These are phyloP conservation scores for Alisma plantagoaquatica DNA, from an alignment of 106 monocot genomes.

Conservation along the genomic window DNA sequence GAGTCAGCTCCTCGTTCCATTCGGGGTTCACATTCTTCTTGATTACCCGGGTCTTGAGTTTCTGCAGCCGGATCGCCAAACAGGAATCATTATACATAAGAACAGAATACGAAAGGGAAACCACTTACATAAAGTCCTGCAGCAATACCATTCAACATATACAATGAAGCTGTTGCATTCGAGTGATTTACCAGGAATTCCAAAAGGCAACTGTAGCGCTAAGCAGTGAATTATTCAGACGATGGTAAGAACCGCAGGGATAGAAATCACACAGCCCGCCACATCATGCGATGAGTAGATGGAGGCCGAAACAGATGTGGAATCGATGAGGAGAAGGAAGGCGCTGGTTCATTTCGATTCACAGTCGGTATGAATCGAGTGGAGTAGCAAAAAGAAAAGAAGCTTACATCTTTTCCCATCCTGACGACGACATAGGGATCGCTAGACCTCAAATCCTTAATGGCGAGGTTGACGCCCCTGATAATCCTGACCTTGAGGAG, in stretches of 20 bases:
- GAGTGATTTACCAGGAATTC: not conserved
- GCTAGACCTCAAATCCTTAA: constrained; percentile 28
- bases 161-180: not conserved
- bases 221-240: too few species aligned
- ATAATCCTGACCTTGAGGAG: constrained; percentile 30
- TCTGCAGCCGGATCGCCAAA: too few species aligned
- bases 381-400: not conserved
- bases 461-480: constrained; percentile 36
- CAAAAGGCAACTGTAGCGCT: not conserved
- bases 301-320: too few species aligned
- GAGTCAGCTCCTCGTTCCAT: constrained; percentile 70
- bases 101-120: not conserved
- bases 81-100: not conserved
- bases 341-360: too few species aligned
- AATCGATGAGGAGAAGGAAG: too few species aligned
- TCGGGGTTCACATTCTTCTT: constrained; percentile 68
- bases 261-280: too few species aligned
- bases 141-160: not conserved
- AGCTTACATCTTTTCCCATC: constrained; percentile 21
- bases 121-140: not conserved
- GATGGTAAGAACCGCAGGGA: too few species aligned
- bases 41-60: constrained; percentile 66
- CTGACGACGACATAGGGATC: constrained; percentile 41
- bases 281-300: too few species aligned
- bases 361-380: too few species aligned